phyloP scores from a whole-genome alignment of 2,329 filamentous ascomycete genomes.

The Microcyclospora pomicola region DNA sequence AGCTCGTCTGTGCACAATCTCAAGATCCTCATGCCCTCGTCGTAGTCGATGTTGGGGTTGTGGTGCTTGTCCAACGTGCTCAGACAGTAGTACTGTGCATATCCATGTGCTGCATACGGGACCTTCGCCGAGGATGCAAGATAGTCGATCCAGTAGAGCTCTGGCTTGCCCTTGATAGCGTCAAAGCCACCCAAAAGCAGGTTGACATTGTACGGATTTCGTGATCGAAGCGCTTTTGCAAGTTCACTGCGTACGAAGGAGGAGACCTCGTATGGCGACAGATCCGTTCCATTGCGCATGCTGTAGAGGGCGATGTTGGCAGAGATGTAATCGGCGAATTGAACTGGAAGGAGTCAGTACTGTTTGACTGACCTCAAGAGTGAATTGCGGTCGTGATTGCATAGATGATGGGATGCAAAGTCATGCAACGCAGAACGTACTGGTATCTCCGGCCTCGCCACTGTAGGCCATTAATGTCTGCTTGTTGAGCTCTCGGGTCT shows the following conservation, averaged over 20 bases:
- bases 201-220: slow-evolving; percentile 94
- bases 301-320: slow-evolving; percentile 96
- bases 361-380: background rate
- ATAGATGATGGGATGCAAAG: background rate
- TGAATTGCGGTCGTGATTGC: background rate
- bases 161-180: slow-evolving; percentile 78
- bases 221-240: slow-evolving; percentile 75
- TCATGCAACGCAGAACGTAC: slow-evolving; percentile 34
- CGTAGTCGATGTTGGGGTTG: slow-evolving; percentile 80
- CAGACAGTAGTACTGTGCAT: slow-evolving; percentile 98
- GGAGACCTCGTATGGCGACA: slow-evolving; percentile 77
- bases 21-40: slow-evolving; percentile 81
- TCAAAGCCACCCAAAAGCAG: slow-evolving; percentile 88
- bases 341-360: slow-evolving; percentile 43
- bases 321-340: slow-evolving; percentile 99
- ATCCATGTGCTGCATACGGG: slow-evolving; percentile 93
- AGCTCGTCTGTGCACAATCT: slow-evolving; percentile 93
- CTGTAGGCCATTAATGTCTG: slow-evolving; percentile 91
- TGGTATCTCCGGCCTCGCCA: slow-evolving; percentile 89
- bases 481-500: slow-evolving; percentile 84
- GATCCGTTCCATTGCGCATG: slow-evolving; percentile 91
- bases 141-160: slow-evolving; percentile 95
- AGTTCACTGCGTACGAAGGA: slow-evolving; percentile 91
- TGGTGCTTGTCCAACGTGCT: slow-evolving; percentile 98
- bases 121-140: slow-evolving; percentile 76